phyloP scores from a whole-genome alignment of 1,139 yeast genomes.

The Candida sanyaensis region DNA sequence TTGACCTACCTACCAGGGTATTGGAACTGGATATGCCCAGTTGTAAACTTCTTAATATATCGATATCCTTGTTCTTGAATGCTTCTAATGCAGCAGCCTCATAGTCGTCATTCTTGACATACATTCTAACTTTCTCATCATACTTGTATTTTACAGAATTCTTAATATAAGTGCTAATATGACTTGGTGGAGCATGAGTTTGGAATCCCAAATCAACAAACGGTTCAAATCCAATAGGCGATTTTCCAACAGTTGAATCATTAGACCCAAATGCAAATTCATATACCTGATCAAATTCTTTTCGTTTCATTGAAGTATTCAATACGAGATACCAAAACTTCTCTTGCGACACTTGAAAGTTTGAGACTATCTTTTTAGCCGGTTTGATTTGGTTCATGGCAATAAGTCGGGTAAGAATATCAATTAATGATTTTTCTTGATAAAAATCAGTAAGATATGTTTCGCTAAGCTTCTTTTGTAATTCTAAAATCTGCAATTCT shows the following conservation, averaged over 20 bases:
- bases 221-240: constrained; percentile 75
- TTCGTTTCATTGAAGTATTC: constrained; percentile 49
- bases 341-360: constrained; percentile 62
- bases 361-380: constrained; percentile 58
- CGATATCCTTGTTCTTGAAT: constrained; percentile 52
- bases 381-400: constrained; percentile 58
- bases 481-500: constrained; percentile 51
- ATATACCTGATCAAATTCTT: constrained; percentile 65
- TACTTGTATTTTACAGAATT: constrained; percentile 34
- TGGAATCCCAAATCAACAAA: constrained; percentile 57
- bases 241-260: constrained; percentile 37
- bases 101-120: constrained; percentile 53
- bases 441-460: constrained; percentile 54
- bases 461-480: constrained; percentile 54
- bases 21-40: constrained; percentile 14
- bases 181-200: constrained; percentile 48
- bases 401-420: constrained; percentile 57
- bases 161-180: constrained; percentile 37
- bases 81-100: constrained; percentile 65
- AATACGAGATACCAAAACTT: constrained; percentile 68
- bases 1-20: constrained; percentile 21
- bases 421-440: constrained; percentile 51
- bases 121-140: constrained; percentile 49
- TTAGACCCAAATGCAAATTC: constrained; percentile 39
- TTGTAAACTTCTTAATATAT: constrained; percentile 15